Evolutionary conservation across 208 protist genomes (phyloP), one percentile per base, ranked within the genome.

Genomic region (Acanthamoeba lenticulata): DNA sequence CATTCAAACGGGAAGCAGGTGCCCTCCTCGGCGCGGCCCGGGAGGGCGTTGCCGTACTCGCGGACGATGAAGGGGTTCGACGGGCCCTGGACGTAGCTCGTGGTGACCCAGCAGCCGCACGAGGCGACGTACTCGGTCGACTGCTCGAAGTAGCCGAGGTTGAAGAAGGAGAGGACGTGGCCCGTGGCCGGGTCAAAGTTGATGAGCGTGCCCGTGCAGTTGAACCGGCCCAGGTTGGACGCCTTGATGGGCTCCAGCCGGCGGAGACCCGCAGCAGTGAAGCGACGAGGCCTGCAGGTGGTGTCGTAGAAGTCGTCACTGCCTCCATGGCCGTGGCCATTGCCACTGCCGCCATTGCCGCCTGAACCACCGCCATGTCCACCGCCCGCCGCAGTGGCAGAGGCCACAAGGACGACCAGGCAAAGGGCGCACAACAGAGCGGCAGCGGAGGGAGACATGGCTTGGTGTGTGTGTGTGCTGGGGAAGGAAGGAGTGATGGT

Each of bases 31-130:
- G 65, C 2, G 65, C 65, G 65, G 13, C 65, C 65, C 0, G 34
- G 65, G 5, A 74, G 65, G 15, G 65, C n/a, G 65, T 74, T 74
- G 34, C 65, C 65, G 65, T 74, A 74, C 65, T 74, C 65, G 65
- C 0, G 2, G 34, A 74, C 29, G 65, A 29, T n/a, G 27, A 65
- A 57, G 65, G 24, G n/a, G 65, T 13, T 34, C n/a, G 65, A 65
- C 19, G 27, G 5, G 0, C 65, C 65, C 15, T 27, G 29, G 6
- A 29, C 65, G 65, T 27, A 34, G 65, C 32, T 74, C 1, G 32
- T 19, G 32, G 65, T 74, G 65, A 74, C 19, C 65, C 65, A 74
- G 34, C 65, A 74, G 15, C 65, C 65, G 34, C 65, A 74, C n/a
- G 65, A 42, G 15, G n/a, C 5, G 24, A 40, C 34, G 65, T 74